Evolutionary conservation across 768 basidiomycete genomes (phyloP), one percentile per base, ranked within the genome.

Genomic region (Suillus clintonianus): DNA sequence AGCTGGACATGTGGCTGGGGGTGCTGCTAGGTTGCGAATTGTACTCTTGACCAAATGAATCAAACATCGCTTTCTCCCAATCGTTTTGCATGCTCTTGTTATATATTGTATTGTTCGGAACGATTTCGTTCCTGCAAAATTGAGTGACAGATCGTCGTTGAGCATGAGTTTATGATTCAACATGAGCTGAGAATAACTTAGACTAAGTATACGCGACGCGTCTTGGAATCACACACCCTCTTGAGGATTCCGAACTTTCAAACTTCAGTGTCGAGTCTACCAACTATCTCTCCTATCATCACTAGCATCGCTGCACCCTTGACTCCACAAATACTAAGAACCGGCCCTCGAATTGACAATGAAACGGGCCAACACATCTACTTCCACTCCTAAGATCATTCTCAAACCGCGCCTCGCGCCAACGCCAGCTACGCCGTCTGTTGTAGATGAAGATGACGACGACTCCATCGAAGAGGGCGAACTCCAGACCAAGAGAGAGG

Each of bases 401-500:
- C 78, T 80, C 63, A 81, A 77, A 55, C 79, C 80, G 2, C 78
- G 77, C 37, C 65, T 74, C 13, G 72, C 71, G 19, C 74, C 70
- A 57, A 57, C 39, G 14, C 56, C 66, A 30, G 68, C 65, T 27
- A 66, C 67, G 0, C 68, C 65, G 8, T 4, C 56, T 55, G 5
- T 65, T 67, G 22, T 75, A 4, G 71, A 67, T 7, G 70, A 73
- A 27, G 47, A 43, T 15, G 70, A 70, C 10, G 68, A 73, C 41
- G 63, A 36, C 30, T 22, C n/a, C 30, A 34, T 59, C 9, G 74
- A 68, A 34, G 69, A 64, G 7, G 70, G 74, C 32, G 74, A 67
- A 32, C 64, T 70, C 1, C 73, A 68, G 47, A 66, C 74, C 30
- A 75, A 74, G 43, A 70, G 63, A 13, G 74, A 77, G 43, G 77